A percentile compares a stretch with the other conserved stretches of the same genome.
These are phyloP conservation scores for Phlyctochytrium planicorne DNA, from an alignment of 192 early-diverging fungal species.

Conservation along the genomic window DNA sequence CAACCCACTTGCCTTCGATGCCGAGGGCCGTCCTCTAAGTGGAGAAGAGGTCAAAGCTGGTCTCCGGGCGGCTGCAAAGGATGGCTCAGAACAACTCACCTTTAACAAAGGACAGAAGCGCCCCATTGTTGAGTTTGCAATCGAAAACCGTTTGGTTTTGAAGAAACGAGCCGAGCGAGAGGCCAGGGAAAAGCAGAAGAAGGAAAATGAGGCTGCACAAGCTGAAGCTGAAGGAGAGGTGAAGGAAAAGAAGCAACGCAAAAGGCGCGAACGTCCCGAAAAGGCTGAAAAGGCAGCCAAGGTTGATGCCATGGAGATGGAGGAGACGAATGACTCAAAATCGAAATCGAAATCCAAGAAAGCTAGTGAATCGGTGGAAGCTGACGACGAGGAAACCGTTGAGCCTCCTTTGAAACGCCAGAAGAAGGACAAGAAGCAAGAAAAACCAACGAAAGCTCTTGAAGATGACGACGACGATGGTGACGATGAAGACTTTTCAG, in stretches of 20 bases:
- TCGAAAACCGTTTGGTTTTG: slow-evolving; percentile 82
- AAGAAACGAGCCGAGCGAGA: slow-evolving; percentile 62
- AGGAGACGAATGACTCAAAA: not conserved
- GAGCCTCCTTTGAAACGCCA: not conserved
- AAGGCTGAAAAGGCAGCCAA: not conserved
- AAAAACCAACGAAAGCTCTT: too few relatives aligned
- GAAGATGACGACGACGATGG: not conserved
- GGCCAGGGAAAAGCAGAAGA: slow-evolving; percentile 7
- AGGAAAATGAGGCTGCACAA: slow-evolving; percentile 23
- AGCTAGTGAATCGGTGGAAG: not conserved
- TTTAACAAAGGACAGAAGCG: slow-evolving; percentile 38
- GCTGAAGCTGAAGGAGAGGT: slow-evolving; percentile 17
- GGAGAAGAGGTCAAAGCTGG: slow-evolving; percentile 23
- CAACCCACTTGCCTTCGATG: slow-evolving; percentile 34
- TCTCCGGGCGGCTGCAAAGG: slow-evolving; percentile 9
- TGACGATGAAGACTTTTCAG: too few relatives aligned
- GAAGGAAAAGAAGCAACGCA: slow-evolving; percentile 16
- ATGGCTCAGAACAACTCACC: not conserved
- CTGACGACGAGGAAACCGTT: not conserved
- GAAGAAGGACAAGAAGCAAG: slow-evolving; percentile 3
- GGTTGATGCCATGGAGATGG: not conserved
- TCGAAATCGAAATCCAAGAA: not conserved
- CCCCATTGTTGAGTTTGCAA: slow-evolving; percentile 87
- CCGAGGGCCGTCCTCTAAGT: slow-evolving; percentile 23
- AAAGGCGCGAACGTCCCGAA: slow-evolving; percentile 11